Evolutionary conservation across 768 basidiomycete genomes (phyloP).

Genomic region (Leccinum subgranulosum): DNA sequence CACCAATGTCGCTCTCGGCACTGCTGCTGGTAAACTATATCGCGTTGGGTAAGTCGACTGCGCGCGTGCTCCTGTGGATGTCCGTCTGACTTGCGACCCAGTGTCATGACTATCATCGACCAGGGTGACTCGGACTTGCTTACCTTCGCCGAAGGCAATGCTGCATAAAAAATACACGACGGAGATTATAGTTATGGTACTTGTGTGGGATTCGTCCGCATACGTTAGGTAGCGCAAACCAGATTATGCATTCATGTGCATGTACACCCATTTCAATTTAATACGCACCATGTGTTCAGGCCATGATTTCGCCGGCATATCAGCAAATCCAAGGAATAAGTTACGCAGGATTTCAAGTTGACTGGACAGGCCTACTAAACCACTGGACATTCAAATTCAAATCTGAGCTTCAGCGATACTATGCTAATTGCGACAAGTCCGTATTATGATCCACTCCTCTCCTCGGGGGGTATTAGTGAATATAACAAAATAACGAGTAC

Average conservation of each 20-base stretch:
- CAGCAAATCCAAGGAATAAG: too few species aligned
- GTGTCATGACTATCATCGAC: constrained; percentile 97
- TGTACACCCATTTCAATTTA: neutral
- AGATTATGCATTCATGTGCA: constrained; percentile 2
- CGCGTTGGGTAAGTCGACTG: constrained; percentile 77
- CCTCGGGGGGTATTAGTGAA: neutral
- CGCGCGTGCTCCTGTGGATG: neutral
- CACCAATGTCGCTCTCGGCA: constrained; percentile 97
- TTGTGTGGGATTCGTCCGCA: neutral
- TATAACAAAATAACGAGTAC: neutral
- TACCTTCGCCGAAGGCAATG: constrained; percentile 72
- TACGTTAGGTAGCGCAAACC: neutral
- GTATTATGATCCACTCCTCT: neutral
- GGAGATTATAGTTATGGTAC: constrained; percentile 2
- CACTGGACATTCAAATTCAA: too few species aligned
- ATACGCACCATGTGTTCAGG: neutral
- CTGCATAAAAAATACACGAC: constrained; percentile 43
- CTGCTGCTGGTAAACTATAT: constrained; percentile 99
- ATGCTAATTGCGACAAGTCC: neutral
- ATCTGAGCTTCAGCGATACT: neutral
- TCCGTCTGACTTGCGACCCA: constrained; percentile 29
- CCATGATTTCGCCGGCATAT: neutral
- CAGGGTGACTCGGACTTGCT: constrained; percentile 96
- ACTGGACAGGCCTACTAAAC: too few species aligned
- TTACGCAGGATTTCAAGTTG: neutral